Percentiles rank a stretch among this genome's conserved stretches.
These are phyloP conservation scores for Oryza officinalis DNA, from an alignment of 176 grass and related monocot genomes.

Conservation along the genomic window DNA sequence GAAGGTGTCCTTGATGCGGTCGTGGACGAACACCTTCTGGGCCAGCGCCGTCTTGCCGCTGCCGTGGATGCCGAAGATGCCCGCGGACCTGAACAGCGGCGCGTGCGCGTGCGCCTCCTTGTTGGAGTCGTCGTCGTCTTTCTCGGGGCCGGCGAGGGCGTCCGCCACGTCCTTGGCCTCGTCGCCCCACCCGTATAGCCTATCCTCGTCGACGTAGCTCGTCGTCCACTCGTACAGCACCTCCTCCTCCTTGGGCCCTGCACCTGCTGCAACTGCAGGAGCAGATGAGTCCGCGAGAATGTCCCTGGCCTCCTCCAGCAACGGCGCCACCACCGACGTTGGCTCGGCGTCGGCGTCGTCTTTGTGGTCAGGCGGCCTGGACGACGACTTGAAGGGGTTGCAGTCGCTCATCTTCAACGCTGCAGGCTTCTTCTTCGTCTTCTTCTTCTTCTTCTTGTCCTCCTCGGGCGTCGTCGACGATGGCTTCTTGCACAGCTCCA, in stretches of 20 bases:
- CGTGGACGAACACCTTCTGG: conserved; percentile 55
- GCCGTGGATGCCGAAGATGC: conserved; percentile 46
- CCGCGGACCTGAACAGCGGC: conserved; percentile 32
- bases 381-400: conserved; percentile 31
- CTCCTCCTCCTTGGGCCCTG: neutral
- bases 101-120: too few species aligned
- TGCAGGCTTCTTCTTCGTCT: neutral
- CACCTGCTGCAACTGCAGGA: neutral
- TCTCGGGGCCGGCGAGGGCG: conserved; percentile 17
- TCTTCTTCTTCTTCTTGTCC: neutral
- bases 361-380: neutral
- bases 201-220: conserved; percentile 50
- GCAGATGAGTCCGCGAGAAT: neutral
- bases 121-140: neutral
- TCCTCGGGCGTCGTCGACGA: neutral
- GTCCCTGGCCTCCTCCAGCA: neutral
- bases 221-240: conserved; percentile 58
- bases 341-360: too few species aligned
- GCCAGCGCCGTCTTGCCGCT: conserved; percentile 68
- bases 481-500: neutral
- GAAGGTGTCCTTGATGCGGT: conserved; percentile 55
- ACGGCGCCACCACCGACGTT: neutral
- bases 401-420: conserved; percentile 15
- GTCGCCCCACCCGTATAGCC: conserved; percentile 40
- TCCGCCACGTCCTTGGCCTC: conserved; percentile 5